phyloP scores from a whole-genome alignment of 768 basidiomycete species.

The Flagelloscypha sp. region DNA sequence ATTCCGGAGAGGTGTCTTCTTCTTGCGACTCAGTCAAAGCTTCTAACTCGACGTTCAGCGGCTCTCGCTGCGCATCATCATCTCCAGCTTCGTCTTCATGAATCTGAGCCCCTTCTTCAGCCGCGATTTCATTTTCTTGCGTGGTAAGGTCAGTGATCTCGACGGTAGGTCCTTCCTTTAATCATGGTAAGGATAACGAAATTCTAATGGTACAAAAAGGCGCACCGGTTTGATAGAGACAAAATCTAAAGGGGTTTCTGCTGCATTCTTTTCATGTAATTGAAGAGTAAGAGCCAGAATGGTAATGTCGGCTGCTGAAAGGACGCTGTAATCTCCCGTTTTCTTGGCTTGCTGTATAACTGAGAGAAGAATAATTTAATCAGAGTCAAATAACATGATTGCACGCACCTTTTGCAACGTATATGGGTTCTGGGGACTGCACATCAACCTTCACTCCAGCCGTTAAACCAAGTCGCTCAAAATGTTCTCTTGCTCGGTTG shows the following conservation, averaged over 20 bases:
- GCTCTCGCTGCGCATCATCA: slow-evolving; percentile 27
- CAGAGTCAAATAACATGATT: neutral
- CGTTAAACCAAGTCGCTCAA: slow-evolving; percentile 67
- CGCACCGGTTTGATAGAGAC: too few relatives aligned
- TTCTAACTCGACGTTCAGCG: slow-evolving; percentile 38
- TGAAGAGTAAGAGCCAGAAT: slow-evolving; percentile 84
- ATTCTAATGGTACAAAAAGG: too few relatives aligned
- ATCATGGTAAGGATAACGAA: too few relatives aligned
- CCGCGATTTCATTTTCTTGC: slow-evolving; percentile 45
- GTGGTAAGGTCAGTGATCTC: too few relatives aligned
- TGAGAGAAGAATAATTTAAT: slow-evolving; percentile 21
- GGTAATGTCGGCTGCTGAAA: slow-evolving; percentile 86
- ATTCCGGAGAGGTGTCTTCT: slow-evolving; percentile 13
- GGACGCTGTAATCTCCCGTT: slow-evolving; percentile 90
- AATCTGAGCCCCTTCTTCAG: slow-evolving; percentile 6
- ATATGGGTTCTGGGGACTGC: slow-evolving; percentile 57
- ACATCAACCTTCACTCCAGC: slow-evolving; percentile 72
- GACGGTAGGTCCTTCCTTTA: too few relatives aligned
- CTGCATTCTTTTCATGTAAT: slow-evolving; percentile 60
- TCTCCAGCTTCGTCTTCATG: slow-evolving; percentile 12
- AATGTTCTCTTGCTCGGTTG: slow-evolving; percentile 77
- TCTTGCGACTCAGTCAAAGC: slow-evolving; percentile 22
- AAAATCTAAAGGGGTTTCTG: too few relatives aligned
- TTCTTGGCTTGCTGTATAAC: slow-evolving; percentile 90
- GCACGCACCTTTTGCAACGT: slow-evolving; percentile 53